Conservation (phyloP, 2,329 filamentous ascomycete species). For the Beauveria sp. region DNA sequence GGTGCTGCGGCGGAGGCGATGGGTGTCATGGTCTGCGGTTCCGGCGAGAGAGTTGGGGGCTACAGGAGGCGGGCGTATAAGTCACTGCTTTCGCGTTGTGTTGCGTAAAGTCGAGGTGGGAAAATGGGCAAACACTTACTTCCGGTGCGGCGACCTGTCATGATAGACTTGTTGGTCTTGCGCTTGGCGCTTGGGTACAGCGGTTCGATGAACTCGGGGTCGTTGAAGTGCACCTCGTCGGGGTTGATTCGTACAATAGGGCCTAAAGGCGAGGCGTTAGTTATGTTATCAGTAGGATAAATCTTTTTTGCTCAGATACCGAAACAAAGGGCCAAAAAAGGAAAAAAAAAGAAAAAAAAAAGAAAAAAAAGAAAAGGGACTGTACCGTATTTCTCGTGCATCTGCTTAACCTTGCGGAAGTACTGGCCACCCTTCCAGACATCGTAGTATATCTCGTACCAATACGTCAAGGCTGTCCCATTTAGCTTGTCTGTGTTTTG, state of each 20-base stretch:
- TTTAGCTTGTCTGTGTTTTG: background rate
- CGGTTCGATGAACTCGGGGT: background rate
- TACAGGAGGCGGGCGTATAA: background rate
- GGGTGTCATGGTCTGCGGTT: background rate
- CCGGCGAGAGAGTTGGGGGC: slow-evolving; percentile 1
- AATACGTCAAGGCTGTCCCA: background rate
- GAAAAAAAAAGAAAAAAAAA: background rate
- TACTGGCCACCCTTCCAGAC: slow-evolving; percentile 4
- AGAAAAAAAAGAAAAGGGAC: background rate
- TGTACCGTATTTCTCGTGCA: slow-evolving; percentile 1
- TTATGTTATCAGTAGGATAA: background rate
- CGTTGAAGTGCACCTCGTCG: slow-evolving; percentile 5
- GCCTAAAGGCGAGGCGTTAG: background rate
- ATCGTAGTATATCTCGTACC: slow-evolving; percentile 2
- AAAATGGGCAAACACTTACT: background rate
- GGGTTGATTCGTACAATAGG: slow-evolving; percentile 4
- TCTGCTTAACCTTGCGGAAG: slow-evolving; percentile 1
- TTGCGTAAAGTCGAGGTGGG: background rate
- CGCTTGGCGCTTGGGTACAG: slow-evolving; percentile 8
- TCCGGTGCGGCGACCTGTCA: slow-evolving; percentile 1
- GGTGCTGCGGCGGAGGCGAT: background rate
- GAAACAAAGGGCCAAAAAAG: background rate
- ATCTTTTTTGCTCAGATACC: background rate
- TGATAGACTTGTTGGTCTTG: slow-evolving; percentile 4
- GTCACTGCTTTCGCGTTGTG: background rate